These are phyloP conservation scores for Syzygium aqueum DNA, from an alignment of 345 rosid genomes.

Conservation along the genomic window DNA sequence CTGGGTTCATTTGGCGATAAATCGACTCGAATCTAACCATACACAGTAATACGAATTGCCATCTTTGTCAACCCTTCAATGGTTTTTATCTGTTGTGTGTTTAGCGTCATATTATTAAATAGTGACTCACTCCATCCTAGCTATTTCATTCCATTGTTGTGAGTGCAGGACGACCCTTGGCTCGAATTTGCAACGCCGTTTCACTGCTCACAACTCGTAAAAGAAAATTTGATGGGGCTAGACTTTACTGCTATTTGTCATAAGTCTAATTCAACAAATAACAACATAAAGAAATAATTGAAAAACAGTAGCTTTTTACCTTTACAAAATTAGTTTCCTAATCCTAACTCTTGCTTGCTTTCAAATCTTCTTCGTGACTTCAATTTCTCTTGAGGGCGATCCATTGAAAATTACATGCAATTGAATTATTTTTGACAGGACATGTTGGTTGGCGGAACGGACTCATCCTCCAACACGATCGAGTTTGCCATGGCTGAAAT, in stretches of 20 bases:
- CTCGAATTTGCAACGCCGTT: background rate
- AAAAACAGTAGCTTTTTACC: background rate
- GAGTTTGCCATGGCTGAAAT: slow-evolving; percentile 51
- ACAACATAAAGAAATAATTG: background rate
- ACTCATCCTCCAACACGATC: slow-evolving; percentile 35
- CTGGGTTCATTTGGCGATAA: background rate
- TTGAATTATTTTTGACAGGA: slow-evolving; percentile 18
- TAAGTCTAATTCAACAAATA: background rate
- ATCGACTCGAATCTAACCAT: background rate
- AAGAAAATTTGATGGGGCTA: background rate
- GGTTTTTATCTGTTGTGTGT: background rate
- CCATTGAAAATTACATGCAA: background rate
- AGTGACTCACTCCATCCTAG: background rate
- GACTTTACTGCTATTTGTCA: background rate
- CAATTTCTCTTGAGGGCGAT: background rate
- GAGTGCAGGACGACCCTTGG: background rate
- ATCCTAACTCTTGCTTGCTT: background rate
- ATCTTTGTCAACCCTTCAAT: background rate
- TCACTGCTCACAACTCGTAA: background rate
- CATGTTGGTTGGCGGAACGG: slow-evolving; percentile 52
- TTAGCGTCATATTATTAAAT: background rate
- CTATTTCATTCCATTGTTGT: background rate
- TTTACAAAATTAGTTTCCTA: background rate
- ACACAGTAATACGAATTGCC: background rate
- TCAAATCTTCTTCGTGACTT: background rate